Evolutionary conservation across 1,139 yeast species (phyloP), one percentile per base, ranked within the genome.

Genomic region (Casaregolazyma lundiana): DNA sequence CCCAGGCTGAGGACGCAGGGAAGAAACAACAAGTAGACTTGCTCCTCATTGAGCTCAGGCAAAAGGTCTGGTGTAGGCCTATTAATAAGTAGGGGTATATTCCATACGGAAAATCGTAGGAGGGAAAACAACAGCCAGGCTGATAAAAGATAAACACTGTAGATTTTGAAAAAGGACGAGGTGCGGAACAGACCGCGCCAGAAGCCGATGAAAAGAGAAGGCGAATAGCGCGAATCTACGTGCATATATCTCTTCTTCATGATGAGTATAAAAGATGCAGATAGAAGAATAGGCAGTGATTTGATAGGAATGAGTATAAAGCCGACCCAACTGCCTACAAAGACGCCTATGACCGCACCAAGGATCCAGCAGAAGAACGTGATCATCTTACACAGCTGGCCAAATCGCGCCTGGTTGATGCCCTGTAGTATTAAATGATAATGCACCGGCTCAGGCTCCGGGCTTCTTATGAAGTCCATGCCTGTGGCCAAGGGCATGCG

Each of bases 21-120:
- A 1, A 71, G 58, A 46, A 68, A 70, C 49, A 64, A 67, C 56
- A 68, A 73, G 58, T 72, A 82, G 3, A 81, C 72, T 68, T 76
- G 78, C 49, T 75, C 72, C 59, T 84, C 92, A 57, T 82, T 84
- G 45, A 81, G 61, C 45, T 75, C 70, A 1, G 85, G 82, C 49
- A 24, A 34, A 9, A 42, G 30, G 16, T 42, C 45, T 5, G 32
- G 40, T 13, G 39, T 35, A 8, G 29, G 24, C 26, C 45, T 32
- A 18, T 39, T 34, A 15, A 42, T 19, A 17, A 35, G 17, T 13
- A 42, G 17, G 13, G 45, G 40, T 19, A 42, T 19, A n/a, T 29
- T 29, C 45, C 45, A 42, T 24, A 35, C 20, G 29, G 39, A 17
- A 6, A 19, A 36, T n/a, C 29, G 17, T n/a, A 42, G 26, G 18